Percentiles rank a stretch among this genome's conserved stretches.
Conservation (phyloP, 768 basidiomycete genomes). For the Multifurca ochricompacta region DNA sequence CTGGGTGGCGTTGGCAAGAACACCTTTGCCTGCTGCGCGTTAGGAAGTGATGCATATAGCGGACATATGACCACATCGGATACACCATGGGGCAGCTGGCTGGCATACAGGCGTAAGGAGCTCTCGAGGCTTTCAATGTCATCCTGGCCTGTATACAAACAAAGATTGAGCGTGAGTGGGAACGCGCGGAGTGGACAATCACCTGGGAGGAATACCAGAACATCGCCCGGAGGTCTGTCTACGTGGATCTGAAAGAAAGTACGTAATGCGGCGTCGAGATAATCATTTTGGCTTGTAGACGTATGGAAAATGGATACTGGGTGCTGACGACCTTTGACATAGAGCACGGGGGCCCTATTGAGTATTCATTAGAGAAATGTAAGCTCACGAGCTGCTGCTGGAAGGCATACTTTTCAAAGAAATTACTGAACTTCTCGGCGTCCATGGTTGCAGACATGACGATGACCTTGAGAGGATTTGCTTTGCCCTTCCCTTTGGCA, state of each 20-base stretch:
- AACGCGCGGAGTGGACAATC: not conserved
- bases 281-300: slow-evolving; percentile 66
- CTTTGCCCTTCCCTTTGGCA: slow-evolving; percentile 34
- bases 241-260: slow-evolving; percentile 93
- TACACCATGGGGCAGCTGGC: slow-evolving; percentile 46
- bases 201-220: slow-evolving; percentile 92
- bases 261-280: slow-evolving; percentile 80
- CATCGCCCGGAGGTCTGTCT: slow-evolving; percentile 73
- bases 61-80: slow-evolving; percentile 63
- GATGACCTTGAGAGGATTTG: slow-evolving; percentile 79
- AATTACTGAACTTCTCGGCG: slow-evolving; percentile 87
- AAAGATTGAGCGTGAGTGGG: not conserved
- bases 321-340: slow-evolving; percentile 90
- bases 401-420: slow-evolving; percentile 66
- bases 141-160: slow-evolving; percentile 62
- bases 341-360: slow-evolving; percentile 74
- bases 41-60: slow-evolving; percentile 82
- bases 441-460: slow-evolving; percentile 98
- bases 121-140: slow-evolving; percentile 87
- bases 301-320: slow-evolving; percentile 83
- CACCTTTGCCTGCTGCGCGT: slow-evolving; percentile 67
- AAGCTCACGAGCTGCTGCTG: not conserved
- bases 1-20: slow-evolving; percentile 60
- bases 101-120: slow-evolving; percentile 60
- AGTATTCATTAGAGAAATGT: not conserved